Conservation (phyloP, 2,329 filamentous ascomycete species). For the Diaporthe capsici region DNA sequence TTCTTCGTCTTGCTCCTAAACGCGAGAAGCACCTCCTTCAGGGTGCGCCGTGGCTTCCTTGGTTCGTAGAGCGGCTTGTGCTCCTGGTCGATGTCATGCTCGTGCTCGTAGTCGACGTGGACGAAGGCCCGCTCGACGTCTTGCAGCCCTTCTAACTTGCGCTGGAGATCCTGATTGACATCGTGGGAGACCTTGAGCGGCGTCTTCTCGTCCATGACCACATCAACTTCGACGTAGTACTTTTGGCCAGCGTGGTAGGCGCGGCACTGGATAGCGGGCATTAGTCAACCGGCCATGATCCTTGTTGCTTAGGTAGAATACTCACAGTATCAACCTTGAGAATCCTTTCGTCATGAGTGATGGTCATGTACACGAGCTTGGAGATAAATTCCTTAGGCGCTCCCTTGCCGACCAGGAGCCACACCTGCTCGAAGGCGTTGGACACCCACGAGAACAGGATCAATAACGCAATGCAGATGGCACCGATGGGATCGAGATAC, state of each 20-base stretch:
- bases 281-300: conserved; percentile 26
- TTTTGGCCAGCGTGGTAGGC: conserved; percentile 74
- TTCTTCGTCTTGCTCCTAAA: conserved; percentile 47
- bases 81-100: conserved; percentile 57
- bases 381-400: conserved; percentile 70
- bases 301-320: neutral
- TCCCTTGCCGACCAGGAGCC: conserved; percentile 72
- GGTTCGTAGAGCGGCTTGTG: conserved; percentile 59
- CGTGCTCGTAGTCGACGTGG: conserved; percentile 61
- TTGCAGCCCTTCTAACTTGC: conserved; percentile 68
- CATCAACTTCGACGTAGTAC: conserved; percentile 74
- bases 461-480: conserved; percentile 71
- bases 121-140: conserved; percentile 62
- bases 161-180: conserved; percentile 70
- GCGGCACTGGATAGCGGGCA: conserved; percentile 55
- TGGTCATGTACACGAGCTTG: conserved; percentile 68
- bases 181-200: conserved; percentile 72
- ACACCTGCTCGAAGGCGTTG: conserved; percentile 74
- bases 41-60: conserved; percentile 48
- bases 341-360: conserved; percentile 68
- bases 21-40: conserved; percentile 54
- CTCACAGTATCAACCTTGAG: conserved; percentile 68
- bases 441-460: conserved; percentile 73
- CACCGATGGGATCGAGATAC: conserved; percentile 74
- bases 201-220: conserved; percentile 70